Base-by-base conservation (phyloP, 345 rosid species). In the Gossypium arboreum region DNA sequence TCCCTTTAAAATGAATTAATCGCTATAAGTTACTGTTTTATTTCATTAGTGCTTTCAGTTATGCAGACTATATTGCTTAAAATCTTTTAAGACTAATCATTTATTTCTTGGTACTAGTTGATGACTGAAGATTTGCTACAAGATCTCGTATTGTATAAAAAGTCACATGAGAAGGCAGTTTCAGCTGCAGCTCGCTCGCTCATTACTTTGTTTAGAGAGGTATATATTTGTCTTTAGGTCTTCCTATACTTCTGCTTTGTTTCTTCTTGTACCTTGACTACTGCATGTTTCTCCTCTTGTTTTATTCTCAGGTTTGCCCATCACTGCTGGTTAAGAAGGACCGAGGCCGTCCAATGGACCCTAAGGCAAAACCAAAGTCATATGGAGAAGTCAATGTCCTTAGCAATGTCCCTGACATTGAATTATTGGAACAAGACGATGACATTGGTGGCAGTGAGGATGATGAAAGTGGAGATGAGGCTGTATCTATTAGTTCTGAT, bases 91-190 rank as follows among this genome's bases (percentile, higher is more conserved):
- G 29, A 39, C 75, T 20, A 48, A 65, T 67, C 3, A 10, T 78
- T 69, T 77, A 20, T 59, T 79, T 79, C 34, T 79, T 80, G 77
- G 41, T 61, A 78, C 67, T 73, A 95, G 98, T 85, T 95, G 90
- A 93, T 93, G 99, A 90, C 90, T 48, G 99, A 93, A 77, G 99
- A 91, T 52, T 85, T 95, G 82, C 84, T 95, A 75, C 99, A 93
- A 93, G 98, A 95, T 81, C 97, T 95, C 56, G 98, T 84, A 34
- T 79, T 84, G 69, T 95, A 93, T 81, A 95, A 90, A 83, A 95
- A 95, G 77, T 83, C 93, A 45, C 97, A 89, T 43, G 96, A 91
- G 79, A 95, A 93, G 81, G 97, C 99, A 51, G 81, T 93, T 76
- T 91, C 97, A 75, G 81, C 85, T 10, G 99, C 90, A 76, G 88